Conservation (phyloP, 2,329 filamentous ascomycete genomes). For the Clarireedia paspali region DNA sequence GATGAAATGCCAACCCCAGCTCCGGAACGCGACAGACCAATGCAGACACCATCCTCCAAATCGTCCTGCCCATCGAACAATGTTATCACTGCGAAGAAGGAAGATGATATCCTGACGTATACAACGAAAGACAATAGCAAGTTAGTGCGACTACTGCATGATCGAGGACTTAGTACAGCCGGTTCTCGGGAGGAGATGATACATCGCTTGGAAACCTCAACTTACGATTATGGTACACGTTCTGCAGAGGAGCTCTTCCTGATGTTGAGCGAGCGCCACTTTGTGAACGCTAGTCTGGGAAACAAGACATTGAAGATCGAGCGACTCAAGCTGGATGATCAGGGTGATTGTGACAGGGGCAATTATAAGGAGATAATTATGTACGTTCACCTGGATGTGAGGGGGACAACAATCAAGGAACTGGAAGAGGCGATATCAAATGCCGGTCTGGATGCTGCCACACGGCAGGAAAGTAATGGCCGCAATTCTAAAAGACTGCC, state of each 20-base stretch:
- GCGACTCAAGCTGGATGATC: constrained; percentile 13
- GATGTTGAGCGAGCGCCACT: constrained; percentile 13
- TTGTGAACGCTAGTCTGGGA: neutral
- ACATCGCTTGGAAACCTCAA: constrained; percentile 10
- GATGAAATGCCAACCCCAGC: neutral
- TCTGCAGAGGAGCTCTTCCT: constrained; percentile 4
- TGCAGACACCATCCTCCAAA: neutral
- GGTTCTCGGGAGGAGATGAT: constrained; percentile 19
- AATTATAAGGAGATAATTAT: neutral
- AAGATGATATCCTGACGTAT: constrained; percentile 4
- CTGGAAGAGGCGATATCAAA: neutral
- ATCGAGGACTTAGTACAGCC: constrained; percentile 4
- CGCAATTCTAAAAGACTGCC: constrained; percentile 4
- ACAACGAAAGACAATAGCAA: constrained; percentile 18
- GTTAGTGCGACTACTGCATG: constrained; percentile 11
- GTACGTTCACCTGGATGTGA: neutral
- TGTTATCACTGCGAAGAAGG: too few species aligned
- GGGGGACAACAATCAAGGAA: neutral
- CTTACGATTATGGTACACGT: constrained; percentile 12
- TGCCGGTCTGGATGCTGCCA: neutral
- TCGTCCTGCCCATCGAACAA: neutral
- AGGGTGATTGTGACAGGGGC: constrained; percentile 5
- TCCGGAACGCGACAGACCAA: neutral
- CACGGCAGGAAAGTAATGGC: neutral
- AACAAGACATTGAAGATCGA: constrained; percentile 14